phyloP scores from a whole-genome alignment of 805 yeast genomes.

The Lipomyces japonicus region DNA sequence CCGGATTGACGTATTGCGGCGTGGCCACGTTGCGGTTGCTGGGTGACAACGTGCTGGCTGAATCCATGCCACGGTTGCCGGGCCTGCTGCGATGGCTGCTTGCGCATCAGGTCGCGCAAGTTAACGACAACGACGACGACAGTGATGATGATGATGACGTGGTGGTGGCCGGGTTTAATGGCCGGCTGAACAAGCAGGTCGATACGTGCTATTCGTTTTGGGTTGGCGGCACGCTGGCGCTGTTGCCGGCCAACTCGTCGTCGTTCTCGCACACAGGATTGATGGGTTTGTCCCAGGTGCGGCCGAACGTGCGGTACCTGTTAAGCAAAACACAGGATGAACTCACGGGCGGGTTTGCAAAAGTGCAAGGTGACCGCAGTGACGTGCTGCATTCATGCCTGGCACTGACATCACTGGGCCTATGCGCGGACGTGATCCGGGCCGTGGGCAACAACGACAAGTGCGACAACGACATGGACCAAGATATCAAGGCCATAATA shows the following conservation, averaged over 20 bases:
- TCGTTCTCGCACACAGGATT: not conserved
- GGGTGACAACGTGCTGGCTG: conserved; percentile 17
- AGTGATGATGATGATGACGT: not conserved
- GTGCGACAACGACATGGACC: not conserved
- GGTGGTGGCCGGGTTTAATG: conserved; percentile 48
- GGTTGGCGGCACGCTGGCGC: conserved; percentile 47
- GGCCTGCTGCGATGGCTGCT: conserved; percentile 20
- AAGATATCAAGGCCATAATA: not conserved
- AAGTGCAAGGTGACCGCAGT: conserved; percentile 23
- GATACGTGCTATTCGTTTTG: conserved; percentile 99
- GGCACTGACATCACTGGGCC: conserved; percentile 25
- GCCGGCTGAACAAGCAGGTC: conserved; percentile 91
- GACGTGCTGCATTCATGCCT: conserved; percentile 30
- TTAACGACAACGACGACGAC: not conserved
- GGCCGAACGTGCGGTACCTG: conserved; percentile 8
- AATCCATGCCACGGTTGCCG: not conserved
- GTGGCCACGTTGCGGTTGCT: conserved; percentile 54
- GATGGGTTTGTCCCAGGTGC: conserved; percentile 1
- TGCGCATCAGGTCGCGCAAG: conserved; percentile 9
- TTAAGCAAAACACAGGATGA: conserved; percentile 19
- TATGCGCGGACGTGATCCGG: conserved; percentile 9
- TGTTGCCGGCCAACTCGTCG: conserved; percentile 8
- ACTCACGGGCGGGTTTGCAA: conserved; percentile 28
- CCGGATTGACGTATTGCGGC: conserved; percentile 85
- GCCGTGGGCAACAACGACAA: not conserved